Evolutionary conservation across 768 basidiomycete genomes (phyloP).

Genomic region (Serendipita sp.): DNA sequence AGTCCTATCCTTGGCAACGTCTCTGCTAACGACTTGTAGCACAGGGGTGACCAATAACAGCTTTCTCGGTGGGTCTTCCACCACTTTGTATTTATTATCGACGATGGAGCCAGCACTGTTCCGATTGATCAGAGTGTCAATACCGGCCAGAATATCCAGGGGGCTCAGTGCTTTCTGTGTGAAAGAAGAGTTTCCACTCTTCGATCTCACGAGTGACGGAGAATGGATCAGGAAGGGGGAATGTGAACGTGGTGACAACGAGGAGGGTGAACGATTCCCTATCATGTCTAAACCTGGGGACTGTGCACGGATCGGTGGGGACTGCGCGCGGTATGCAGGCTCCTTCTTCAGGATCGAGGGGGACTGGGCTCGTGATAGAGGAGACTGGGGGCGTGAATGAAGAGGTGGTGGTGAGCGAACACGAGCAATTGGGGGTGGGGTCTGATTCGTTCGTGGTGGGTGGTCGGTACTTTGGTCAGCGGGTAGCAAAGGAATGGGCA

Average conservation of each 20-base stretch:
- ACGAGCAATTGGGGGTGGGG: constrained; percentile 53
- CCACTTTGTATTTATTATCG: constrained; percentile 24
- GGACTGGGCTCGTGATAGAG: constrained; percentile 2
- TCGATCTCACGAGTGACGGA: not conserved
- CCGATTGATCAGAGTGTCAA: not conserved
- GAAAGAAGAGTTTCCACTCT: not conserved
- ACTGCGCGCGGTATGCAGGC: not conserved
- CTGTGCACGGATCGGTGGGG: constrained; percentile 3
- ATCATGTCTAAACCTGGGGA: not conserved
- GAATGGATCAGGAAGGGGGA: not conserved
- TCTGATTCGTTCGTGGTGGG: not conserved
- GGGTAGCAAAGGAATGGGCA: constrained; percentile 52
- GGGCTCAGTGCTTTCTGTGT: constrained; percentile 1
- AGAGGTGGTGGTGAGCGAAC: not conserved
- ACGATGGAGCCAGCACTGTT: constrained; percentile 23
- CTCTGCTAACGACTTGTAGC: constrained; percentile 82
- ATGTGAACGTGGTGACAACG: not conserved
- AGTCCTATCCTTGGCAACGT: constrained; percentile 91
- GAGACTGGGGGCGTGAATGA: constrained; percentile 1
- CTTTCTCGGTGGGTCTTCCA: constrained; percentile 80
- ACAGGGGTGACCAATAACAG: constrained; percentile 73
- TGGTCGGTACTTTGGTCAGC: not conserved
- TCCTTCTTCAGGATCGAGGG: constrained; percentile 7
- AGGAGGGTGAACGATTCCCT: not conserved
- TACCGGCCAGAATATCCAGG: not conserved